phyloP scores from a whole-genome alignment of 1,284 basidiomycete species.

The Ceratobasidium sp. region DNA sequence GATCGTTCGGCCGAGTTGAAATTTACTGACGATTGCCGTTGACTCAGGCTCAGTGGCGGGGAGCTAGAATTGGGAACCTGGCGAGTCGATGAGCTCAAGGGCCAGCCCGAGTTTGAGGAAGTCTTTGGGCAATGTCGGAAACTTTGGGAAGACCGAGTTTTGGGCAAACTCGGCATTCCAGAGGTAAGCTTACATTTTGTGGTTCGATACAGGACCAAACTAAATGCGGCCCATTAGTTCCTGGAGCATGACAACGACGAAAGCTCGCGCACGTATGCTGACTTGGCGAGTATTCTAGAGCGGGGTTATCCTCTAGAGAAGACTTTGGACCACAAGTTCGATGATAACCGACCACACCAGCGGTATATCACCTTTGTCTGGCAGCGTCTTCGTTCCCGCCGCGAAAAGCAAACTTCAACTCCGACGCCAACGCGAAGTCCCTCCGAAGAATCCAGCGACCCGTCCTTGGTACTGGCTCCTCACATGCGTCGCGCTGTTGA shows the following conservation, averaged over 20 bases:
- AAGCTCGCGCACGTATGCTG: slow-evolving; percentile 31
- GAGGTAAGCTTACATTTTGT: background rate
- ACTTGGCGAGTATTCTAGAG: slow-evolving; percentile 32
- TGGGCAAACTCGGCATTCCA: slow-evolving; percentile 36
- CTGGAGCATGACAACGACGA: slow-evolving; percentile 38
- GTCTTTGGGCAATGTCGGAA: slow-evolving; percentile 37
- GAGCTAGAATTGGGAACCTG: slow-evolving; percentile 45
- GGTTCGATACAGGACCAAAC: background rate
- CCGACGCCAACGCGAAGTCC: slow-evolving; percentile 39
- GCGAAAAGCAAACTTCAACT: slow-evolving; percentile 37
- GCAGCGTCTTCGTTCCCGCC: slow-evolving; percentile 36
- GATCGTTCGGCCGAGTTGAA: background rate
- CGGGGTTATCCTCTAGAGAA: slow-evolving; percentile 36
- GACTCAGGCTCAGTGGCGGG: slow-evolving; percentile 42
- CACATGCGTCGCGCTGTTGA: slow-evolving; percentile 31
- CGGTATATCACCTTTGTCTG: slow-evolving; percentile 33
- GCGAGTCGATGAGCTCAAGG: slow-evolving; percentile 39
- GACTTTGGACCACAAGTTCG: slow-evolving; percentile 29
- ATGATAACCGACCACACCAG: slow-evolving; percentile 23
- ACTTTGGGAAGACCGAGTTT: slow-evolving; percentile 34
- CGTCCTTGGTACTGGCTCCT: slow-evolving; percentile 34
- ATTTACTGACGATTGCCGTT: background rate
- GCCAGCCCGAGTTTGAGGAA: slow-evolving; percentile 33
- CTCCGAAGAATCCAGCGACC: slow-evolving; percentile 32
- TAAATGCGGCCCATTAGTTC: slow-evolving; percentile 17